A percentile compares a stretch with the other conserved stretches of the same genome.
Conservation (phyloP, 352 stramenopile genomes). For the Pythium coloratum region DNA sequence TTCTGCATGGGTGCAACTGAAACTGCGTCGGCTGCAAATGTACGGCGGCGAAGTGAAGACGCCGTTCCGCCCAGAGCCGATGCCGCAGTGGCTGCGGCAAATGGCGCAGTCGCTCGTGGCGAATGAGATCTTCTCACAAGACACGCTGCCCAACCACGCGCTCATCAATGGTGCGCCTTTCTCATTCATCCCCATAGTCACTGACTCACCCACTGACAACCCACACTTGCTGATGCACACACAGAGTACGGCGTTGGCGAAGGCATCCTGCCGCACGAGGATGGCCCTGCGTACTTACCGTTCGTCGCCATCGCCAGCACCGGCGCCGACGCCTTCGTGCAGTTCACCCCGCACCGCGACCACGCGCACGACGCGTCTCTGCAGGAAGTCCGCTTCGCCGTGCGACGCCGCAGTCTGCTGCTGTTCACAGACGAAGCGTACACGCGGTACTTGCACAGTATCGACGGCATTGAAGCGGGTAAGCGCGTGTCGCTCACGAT, state of each 20-base stretch:
- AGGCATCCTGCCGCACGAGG: conserved; percentile 67
- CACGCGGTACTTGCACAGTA: conserved; percentile 35
- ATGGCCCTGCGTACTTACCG: conserved; percentile 68
- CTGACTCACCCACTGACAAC: neutral
- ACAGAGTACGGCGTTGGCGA: conserved; percentile 67
- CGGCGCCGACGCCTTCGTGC: conserved; percentile 51
- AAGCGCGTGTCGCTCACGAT: conserved; percentile 36
- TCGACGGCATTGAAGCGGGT: conserved; percentile 24
- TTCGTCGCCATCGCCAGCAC: conserved; percentile 71
- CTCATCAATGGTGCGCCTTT: conserved; percentile 64
- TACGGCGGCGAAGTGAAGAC: conserved; percentile 63
- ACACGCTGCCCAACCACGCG: conserved; percentile 55
- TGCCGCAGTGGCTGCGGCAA: conserved; percentile 57
- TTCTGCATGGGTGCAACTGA: conserved; percentile 59
- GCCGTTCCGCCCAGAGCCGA: conserved; percentile 40
- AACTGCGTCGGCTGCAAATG: conserved; percentile 66
- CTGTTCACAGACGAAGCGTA: conserved; percentile 33
- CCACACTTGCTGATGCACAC: neutral
- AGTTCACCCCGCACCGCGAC: conserved; percentile 57
- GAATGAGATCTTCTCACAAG: conserved; percentile 46
- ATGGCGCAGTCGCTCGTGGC: conserved; percentile 54
- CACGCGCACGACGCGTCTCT: conserved; percentile 7
- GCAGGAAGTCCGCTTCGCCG: conserved; percentile 4
- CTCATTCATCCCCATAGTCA: neutral
- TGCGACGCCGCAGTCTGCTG: conserved; percentile 29